Conservation (phyloP, 805 yeast genomes). For the Blastobotrys americana region DNA sequence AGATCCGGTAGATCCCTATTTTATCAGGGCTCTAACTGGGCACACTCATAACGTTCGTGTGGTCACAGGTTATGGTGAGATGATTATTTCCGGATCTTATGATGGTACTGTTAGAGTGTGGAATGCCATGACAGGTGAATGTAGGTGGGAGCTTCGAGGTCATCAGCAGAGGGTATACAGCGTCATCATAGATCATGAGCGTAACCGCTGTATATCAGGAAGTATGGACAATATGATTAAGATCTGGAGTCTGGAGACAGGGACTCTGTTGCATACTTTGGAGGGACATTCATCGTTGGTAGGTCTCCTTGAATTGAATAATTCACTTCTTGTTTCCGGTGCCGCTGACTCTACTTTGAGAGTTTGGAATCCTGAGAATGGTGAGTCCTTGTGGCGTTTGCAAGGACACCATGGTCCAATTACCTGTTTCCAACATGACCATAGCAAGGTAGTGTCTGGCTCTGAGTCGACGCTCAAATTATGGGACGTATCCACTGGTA, state of each 20-base stretch:
- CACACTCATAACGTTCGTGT: conserved; percentile 80
- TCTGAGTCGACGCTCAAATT: conserved; percentile 79
- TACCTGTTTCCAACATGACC: conserved; percentile 88
- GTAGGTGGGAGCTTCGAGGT: conserved; percentile 68
- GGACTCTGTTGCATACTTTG: conserved; percentile 58
- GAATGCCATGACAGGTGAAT: conserved; percentile 71
- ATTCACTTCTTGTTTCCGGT: conserved; percentile 76
- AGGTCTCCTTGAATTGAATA: conserved; percentile 73
- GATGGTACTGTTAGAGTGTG: conserved; percentile 88
- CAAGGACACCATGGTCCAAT: conserved; percentile 80
- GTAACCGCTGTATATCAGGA: conserved; percentile 81
- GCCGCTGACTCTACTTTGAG: conserved; percentile 92
- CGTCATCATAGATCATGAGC: conserved; percentile 69
- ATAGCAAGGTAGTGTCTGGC: conserved; percentile 78
- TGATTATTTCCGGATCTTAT: conserved; percentile 82
- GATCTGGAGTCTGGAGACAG: conserved; percentile 82
- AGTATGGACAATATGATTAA: conserved; percentile 83
- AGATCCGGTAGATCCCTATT: conserved; percentile 44
- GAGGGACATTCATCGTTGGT: conserved; percentile 89
- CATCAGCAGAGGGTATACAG: conserved; percentile 85
- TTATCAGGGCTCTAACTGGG: conserved; percentile 62
- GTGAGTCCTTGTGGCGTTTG: conserved; percentile 58
- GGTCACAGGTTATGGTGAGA: conserved; percentile 76
- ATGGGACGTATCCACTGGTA: conserved; percentile 79
- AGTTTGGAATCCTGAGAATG: conserved; percentile 83